phyloP scores from a whole-genome alignment of 495 filamentous ascomycete species.

The Durotheca rogersii region DNA sequence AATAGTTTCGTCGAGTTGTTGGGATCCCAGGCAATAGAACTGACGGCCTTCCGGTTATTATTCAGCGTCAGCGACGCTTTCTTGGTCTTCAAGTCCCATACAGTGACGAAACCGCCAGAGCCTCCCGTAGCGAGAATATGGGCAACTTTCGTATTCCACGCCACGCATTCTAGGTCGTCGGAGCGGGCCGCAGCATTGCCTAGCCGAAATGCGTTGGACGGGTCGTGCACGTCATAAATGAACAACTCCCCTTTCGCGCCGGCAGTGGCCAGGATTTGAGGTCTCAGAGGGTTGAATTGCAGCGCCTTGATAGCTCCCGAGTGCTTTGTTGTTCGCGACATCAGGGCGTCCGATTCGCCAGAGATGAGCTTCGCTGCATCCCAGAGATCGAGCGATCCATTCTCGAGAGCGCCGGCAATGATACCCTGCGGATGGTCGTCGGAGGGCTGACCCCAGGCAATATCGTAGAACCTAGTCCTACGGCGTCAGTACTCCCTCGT shows the following conservation, averaged over 20 bases:
- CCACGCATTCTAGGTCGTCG: constrained; percentile 91
- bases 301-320: constrained; percentile 90
- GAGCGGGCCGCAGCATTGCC: constrained; percentile 83
- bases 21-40: constrained; percentile 95
- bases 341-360: constrained; percentile 68
- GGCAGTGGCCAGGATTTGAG: constrained; percentile 87
- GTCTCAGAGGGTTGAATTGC: constrained; percentile 94
- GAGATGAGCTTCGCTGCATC: constrained; percentile 82
- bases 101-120: constrained; percentile 91
- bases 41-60: constrained; percentile 92
- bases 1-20: constrained; percentile 89
- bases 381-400: constrained; percentile 94
- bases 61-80: constrained; percentile 94
- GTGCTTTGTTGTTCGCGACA: constrained; percentile 90
- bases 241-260: constrained; percentile 96
- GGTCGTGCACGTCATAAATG: constrained; percentile 90
- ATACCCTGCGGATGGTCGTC: constrained; percentile 77
- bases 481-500: constrained; percentile 19
- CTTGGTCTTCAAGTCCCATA: constrained; percentile 98
- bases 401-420: constrained; percentile 93
- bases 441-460: constrained; percentile 85
- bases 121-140: constrained; percentile 96
- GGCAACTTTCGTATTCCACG: constrained; percentile 97
- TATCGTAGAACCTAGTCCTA: constrained; percentile 80
- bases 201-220: constrained; percentile 80